Percentiles rank a stretch among this genome's conserved stretches.
phyloP scores from a whole-genome alignment of 495 filamentous ascomycete species.

The Aspergillus avenaceus region DNA sequence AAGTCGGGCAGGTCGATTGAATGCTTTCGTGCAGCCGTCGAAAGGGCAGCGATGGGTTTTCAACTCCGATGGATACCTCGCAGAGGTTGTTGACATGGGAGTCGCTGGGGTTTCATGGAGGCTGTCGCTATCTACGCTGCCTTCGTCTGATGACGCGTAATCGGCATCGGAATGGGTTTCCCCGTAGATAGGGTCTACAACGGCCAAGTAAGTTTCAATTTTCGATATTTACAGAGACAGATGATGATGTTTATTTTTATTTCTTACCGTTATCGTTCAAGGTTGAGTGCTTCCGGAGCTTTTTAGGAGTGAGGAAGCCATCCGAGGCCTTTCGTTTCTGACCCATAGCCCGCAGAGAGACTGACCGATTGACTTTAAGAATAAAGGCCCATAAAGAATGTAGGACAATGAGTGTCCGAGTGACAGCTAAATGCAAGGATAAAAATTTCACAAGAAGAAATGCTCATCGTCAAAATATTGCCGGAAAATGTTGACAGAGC shows the following conservation, averaged over 20 bases:
- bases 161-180: conserved; percentile 36
- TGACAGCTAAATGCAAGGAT: conserved; percentile 15
- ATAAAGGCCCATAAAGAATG: neutral
- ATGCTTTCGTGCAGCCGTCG: conserved; percentile 71
- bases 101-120: conserved; percentile 48
- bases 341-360: conserved; percentile 13
- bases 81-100: conserved; percentile 50
- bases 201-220: conserved; percentile 1
- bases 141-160: conserved; percentile 27
- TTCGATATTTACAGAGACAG: neutral
- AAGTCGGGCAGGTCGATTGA: conserved; percentile 79
- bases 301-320: conserved; percentile 21
- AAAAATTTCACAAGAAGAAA: neutral
- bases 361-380: neutral
- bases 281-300: conserved; percentile 20
- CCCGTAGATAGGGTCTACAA: conserved; percentile 39
- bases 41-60: conserved; percentile 71
- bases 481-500: conserved; percentile 20
- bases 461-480: conserved; percentile 24
- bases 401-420: conserved; percentile 4
- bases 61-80: conserved; percentile 60
- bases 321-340: conserved; percentile 31
- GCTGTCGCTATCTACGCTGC: conserved; percentile 28
- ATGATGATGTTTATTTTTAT: neutral
- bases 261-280: conserved; percentile 29